Conservation (phyloP, 306 rosid species). For the Castanea sativa region DNA sequence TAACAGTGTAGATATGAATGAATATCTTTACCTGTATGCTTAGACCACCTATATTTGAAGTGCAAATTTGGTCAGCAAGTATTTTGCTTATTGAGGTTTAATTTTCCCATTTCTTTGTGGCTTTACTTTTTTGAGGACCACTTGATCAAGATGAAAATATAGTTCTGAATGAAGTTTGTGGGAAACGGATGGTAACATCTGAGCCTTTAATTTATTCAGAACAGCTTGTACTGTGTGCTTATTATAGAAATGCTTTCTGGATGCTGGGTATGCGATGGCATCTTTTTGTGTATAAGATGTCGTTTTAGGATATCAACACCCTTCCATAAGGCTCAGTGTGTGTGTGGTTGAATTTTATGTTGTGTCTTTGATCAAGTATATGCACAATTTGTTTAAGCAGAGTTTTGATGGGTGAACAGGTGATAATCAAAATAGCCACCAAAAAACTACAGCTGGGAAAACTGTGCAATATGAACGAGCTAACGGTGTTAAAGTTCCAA, state of each 20-base stretch:
- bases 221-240: neutral
- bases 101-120: neutral
- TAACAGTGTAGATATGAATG: neutral
- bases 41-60: neutral
- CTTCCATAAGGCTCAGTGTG: neutral
- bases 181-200: neutral
- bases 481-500: constrained; percentile 71
- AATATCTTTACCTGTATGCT: neutral
- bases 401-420: constrained; percentile 38
- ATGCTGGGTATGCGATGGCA: neutral
- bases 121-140: neutral
- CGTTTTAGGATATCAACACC: neutral
- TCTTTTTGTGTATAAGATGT: neutral
- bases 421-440: constrained; percentile 29
- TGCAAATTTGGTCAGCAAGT: neutral
- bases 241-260: neutral
- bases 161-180: neutral
- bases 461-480: constrained; percentile 22
- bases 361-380: constrained; percentile 11
- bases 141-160: neutral
- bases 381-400: constrained; percentile 13
- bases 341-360: constrained; percentile 9
- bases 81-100: neutral
- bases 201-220: neutral
- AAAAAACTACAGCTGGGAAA: constrained; percentile 33